A percentile compares a stretch with the other conserved stretches of the same genome.
phyloP scores from a whole-genome alignment of 2,329 filamentous ascomycete genomes.

The Albifimbria verrucaria region DNA sequence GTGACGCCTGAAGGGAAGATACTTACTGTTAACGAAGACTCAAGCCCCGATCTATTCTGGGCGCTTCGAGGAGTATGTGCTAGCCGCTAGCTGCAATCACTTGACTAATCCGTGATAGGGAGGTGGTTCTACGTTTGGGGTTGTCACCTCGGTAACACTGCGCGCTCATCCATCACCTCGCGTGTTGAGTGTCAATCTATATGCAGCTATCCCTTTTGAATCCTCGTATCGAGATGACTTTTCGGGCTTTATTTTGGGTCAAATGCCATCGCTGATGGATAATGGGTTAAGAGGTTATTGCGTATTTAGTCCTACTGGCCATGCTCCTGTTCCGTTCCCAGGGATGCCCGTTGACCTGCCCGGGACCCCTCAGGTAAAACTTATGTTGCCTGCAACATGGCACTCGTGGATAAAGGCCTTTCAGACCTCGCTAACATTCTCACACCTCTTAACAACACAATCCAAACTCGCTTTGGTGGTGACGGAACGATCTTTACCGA shows the following conservation, averaged over 20 bases:
- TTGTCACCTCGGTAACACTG: slow-evolving; percentile 55
- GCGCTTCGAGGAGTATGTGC: slow-evolving; percentile 53
- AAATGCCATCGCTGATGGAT: neutral
- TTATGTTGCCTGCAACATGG: neutral
- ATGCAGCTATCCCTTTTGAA: neutral
- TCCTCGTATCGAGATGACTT: neutral
- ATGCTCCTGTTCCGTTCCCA: neutral
- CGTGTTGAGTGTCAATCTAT: neutral
- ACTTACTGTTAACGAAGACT: slow-evolving; percentile 47
- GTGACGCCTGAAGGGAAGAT: slow-evolving; percentile 50
- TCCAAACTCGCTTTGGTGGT: slow-evolving; percentile 33
- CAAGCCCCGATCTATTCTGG: slow-evolving; percentile 61
- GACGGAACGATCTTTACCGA: slow-evolving; percentile 14
- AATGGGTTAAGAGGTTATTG: neutral
- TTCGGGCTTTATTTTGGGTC: neutral
- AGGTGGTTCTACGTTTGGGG: slow-evolving; percentile 58
- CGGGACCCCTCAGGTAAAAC: neutral
- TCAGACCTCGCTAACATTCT: slow-evolving; percentile 19
- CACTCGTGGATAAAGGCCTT: neutral
- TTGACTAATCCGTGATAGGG: slow-evolving; percentile 31
- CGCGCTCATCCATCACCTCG: slow-evolving; percentile 43
- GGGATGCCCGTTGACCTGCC: neutral
- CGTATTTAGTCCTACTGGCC: neutral
- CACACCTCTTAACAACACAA: slow-evolving; percentile 31
- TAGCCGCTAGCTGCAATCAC: neutral